Conservation (phyloP, 176 grass and related monocot species). For the Oryza glaberrima region DNA sequence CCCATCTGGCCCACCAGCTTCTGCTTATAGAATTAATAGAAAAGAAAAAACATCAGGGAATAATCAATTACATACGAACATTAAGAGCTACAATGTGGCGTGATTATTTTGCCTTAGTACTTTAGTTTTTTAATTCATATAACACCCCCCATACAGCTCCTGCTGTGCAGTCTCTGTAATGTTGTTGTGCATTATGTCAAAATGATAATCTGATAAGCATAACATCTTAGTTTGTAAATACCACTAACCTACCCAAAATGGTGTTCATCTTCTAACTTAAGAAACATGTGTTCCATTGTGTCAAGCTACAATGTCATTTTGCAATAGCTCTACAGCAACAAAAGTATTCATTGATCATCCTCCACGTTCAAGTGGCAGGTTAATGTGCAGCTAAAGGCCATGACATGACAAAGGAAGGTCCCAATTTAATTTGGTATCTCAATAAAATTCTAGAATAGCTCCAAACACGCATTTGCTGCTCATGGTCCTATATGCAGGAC, state of each 20-base stretch:
- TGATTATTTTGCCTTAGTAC: neutral
- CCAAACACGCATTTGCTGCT: neutral
- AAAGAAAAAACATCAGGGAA: constrained; percentile 41
- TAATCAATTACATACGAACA: neutral
- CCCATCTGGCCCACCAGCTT: constrained; percentile 40
- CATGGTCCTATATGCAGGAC: neutral
- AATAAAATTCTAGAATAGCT: neutral
- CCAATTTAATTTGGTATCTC: neutral
- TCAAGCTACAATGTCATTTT: neutral
- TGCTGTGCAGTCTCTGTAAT: neutral
- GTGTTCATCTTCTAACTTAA: neutral
- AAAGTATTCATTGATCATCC: neutral
- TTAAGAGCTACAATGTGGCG: neutral
- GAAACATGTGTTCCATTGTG: neutral
- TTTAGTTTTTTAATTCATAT: no score
- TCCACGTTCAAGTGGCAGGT: neutral
- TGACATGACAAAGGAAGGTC: neutral
- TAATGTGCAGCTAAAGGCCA: neutral
- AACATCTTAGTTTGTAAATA: neutral
- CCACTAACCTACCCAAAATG: neutral
- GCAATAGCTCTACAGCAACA: neutral
- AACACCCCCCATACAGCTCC: neutral
- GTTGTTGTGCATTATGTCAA: neutral
- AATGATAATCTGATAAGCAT: neutral
- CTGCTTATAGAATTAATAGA: constrained; percentile 45